Base-by-base conservation (phyloP, 1,284 basidiomycete genomes). In the Pseudozyma hubeiensis region DNA sequence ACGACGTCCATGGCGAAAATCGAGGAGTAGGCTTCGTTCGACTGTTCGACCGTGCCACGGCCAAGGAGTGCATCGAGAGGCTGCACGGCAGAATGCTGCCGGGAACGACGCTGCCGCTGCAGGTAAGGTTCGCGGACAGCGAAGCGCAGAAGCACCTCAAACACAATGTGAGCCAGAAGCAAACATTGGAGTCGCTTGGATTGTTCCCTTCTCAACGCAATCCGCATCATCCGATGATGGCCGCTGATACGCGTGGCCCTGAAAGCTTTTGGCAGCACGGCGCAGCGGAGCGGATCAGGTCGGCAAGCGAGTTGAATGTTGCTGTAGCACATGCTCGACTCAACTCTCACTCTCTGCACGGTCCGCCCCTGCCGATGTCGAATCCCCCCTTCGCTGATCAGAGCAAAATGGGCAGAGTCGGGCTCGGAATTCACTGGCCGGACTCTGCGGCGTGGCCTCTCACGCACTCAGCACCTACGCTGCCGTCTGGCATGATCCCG, bases 81-180 rank as follows among this genome's bases (percentile, higher is more conserved):
- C 65, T 81, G 14, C 67, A 79, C 39, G 77, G 77, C 11, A 64
- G 64, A 7, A 53, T 78, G 10, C 53, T 80, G 16, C 67, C 71
- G 2, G 71, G 72, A 2, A 72, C 67, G 14, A 70, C 68, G 11
- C 50, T 72, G 43, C 74, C 77, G 14, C 50, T 81, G 14, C 78
- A 78, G 37, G 79, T 74, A 13, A 52, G 80, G 16, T 81, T 81
- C 43, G 80, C 80, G 14, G 80, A 81, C 47, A 79, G 77, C 57
- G 80, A 81, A 40, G 77, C 65, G 29, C 80, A 81, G 54, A 80
- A 77, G 52, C 64, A 65, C 8, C 67, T 79, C 56, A 78, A 78
- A 46, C 58, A 71, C n/a, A 58, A 56, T n/a, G 66, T 64, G 1
- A 46, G 47, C 54, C 65, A 65, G 56, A 68, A 73, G 57, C 64